These are phyloP conservation scores for Metarhizium guizhouense DNA, from an alignment of 2,329 filamentous ascomycete species.

Conservation along the genomic window DNA sequence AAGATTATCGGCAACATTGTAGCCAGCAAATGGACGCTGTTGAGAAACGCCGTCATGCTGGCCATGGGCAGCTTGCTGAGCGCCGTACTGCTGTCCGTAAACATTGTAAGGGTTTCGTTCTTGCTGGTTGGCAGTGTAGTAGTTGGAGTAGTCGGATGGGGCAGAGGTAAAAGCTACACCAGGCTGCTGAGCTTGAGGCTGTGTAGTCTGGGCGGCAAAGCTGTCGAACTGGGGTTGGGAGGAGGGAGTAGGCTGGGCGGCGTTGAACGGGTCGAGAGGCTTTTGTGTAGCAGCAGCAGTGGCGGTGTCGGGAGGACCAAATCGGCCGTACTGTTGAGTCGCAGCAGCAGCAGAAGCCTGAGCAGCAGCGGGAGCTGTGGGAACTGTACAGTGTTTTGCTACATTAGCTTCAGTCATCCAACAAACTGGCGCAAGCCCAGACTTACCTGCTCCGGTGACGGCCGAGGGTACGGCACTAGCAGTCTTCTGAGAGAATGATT, in stretches of 20 bases:
- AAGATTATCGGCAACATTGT: constrained; percentile 55
- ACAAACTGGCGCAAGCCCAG: constrained; percentile 8
- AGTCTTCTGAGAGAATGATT: constrained; percentile 49
- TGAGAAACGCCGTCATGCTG: constrained; percentile 68
- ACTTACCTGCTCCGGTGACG: constrained; percentile 25
- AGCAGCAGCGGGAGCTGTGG: constrained; percentile 10
- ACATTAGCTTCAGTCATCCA: constrained; percentile 13
- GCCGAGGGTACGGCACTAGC: constrained; percentile 27
- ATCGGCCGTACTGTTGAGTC: constrained; percentile 62
- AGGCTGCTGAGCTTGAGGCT: constrained; percentile 48
- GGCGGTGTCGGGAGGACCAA: constrained; percentile 60
- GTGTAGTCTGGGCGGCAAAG: constrained; percentile 50
- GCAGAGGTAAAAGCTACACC: constrained; percentile 64
- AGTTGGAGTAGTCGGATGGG: constrained; percentile 72
- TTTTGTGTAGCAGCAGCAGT: constrained; percentile 56
- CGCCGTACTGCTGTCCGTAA: constrained; percentile 54
- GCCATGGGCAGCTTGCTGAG: constrained; percentile 48
- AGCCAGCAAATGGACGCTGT: constrained; percentile 70
- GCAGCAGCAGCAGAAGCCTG: constrained; percentile 44
- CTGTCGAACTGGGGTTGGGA: constrained; percentile 51
- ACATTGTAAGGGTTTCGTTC: constrained; percentile 73
- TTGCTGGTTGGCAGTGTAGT: constrained; percentile 71
- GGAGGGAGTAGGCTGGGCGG: constrained; percentile 51
- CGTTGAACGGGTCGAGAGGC: constrained; percentile 73
- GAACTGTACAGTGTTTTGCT: constrained; percentile 12